Evolutionary conservation across 352 stramenopile species (phyloP), one percentile per base, ranked within the genome.

Genomic region (Elongisporangium prolatum): DNA sequence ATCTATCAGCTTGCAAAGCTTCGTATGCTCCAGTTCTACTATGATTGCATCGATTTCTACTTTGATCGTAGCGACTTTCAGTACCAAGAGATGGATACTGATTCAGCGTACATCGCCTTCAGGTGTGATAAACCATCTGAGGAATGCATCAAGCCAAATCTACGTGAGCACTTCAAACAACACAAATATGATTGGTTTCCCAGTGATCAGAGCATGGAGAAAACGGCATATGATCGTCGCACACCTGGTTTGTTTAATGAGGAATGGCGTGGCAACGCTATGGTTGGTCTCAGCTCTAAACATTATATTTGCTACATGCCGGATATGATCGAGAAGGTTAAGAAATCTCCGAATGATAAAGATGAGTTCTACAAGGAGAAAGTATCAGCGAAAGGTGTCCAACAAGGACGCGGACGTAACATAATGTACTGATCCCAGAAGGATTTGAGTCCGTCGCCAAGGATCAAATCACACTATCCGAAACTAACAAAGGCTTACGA

Each of bases 401-500:
- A 71, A 54, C 34, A 69, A 38, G 22, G 37, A 9, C 50, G 34
- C 18, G 48, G 51, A 5, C n/a, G 28, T 1, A 71, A 71, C n/a
- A 34, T 40, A n/a, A 55, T 53, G 40, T 71, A 5, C 49, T 71
- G 17, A 67, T 52, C 17, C 56, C 56, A 24, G 59, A 64, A 18
- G 21, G 50, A 3, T 73, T 73, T 52, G 54, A 69, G 25, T 24
- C 24, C 0, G 62, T 73, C 49, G 54, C 70, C n/a, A 49, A 54
- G 10, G 54, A 71, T 25, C 44, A 52, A n/a, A 63, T 71, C 25
- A 69, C 64, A 17, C 56, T 74, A 13, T 52, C 37, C n/a, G 55
- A 50, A 50, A 68, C 63, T 8, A 75, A 75, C 38, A 68, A 63
- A 60, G 64, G 68, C 2, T 75, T 75, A 50, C 21, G 57, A 25